A percentile compares a stretch with the other conserved stretches of the same genome.
These are phyloP conservation scores for Silybum marianum DNA, from an alignment of 129 eudicot genomes.

Conservation along the genomic window DNA sequence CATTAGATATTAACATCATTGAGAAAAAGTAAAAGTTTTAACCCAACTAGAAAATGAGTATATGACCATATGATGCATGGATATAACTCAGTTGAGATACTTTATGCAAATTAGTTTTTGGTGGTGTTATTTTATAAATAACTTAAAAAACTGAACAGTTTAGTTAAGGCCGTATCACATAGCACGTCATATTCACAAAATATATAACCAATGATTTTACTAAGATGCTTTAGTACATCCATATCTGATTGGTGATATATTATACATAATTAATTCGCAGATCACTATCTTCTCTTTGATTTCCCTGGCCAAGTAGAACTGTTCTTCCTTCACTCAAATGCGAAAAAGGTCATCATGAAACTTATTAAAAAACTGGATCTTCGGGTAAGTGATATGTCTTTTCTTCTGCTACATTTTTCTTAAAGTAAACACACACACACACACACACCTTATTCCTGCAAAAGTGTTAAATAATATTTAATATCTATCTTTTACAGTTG, in stretches of 20 bases:
- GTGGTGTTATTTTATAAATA: neutral
- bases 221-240: neutral
- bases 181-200: neutral
- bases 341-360: conserved; percentile 72
- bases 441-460: neutral
- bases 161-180: too few relatives aligned
- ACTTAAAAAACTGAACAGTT: neutral
- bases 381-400: conserved; percentile 46
- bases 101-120: conserved; percentile 9
- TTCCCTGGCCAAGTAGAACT: conserved; percentile 96
- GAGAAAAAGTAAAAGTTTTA: neutral
- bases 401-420: neutral
- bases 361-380: conserved; percentile 79
- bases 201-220: neutral
- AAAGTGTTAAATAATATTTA: neutral
- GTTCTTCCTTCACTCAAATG: conserved; percentile 88
- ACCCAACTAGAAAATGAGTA: neutral
- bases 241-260: neutral
- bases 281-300: conserved; percentile 94
- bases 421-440: neutral
- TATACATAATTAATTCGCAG: conserved; percentile 43
- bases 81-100: neutral
- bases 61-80: conserved; percentile 1
- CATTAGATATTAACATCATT: neutral
- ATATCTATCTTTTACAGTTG: conserved; percentile 52